A percentile compares a stretch with the other conserved stretches of the same genome.
Evolutionary conservation across 495 filamentous ascomycete genomes (phyloP).

Genomic region (Penicillium atrosanguineum): DNA sequence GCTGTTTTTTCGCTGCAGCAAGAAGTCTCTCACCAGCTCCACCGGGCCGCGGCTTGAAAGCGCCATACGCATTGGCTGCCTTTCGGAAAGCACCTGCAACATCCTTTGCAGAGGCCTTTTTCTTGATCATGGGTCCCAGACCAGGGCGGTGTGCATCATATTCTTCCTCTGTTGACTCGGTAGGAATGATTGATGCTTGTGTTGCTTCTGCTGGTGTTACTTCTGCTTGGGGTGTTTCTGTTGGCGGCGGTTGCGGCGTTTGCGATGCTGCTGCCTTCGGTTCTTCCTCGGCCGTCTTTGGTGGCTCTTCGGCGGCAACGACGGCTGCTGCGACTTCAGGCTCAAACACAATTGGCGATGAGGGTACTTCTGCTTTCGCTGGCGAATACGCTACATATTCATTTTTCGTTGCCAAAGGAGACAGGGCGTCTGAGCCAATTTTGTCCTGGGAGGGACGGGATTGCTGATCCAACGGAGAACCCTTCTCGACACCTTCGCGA

Average conservation of each 20-base stretch:
- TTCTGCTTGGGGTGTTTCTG: too few relatives aligned
- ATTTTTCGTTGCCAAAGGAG: background rate
- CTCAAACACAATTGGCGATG: conserved; percentile 8
- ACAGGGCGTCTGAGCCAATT: conserved; percentile 1
- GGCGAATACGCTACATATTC: conserved; percentile 1
- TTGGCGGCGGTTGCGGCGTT: too few relatives aligned
- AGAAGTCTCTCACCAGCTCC: conserved; percentile 74
- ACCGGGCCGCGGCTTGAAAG: conserved; percentile 81
- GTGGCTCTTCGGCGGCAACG: conserved; percentile 11
- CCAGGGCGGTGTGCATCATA: conserved; percentile 63
- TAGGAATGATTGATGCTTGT: background rate
- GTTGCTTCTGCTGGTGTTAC: background rate
- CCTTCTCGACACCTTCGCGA: conserved; percentile 23
- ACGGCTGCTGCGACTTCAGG: conserved; percentile 19
- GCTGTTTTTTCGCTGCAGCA: conserved; percentile 50
- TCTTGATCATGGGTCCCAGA: conserved; percentile 88
- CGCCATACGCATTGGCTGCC: conserved; percentile 75
- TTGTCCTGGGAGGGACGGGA: conserved; percentile 14
- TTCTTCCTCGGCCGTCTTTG: background rate
- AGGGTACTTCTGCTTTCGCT: conserved; percentile 1
- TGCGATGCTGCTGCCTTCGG: background rate
- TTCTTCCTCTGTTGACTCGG: conserved; percentile 43
- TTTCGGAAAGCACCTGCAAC: conserved; percentile 78
- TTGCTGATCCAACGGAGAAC: conserved; percentile 10
- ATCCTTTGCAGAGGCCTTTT: conserved; percentile 60